Conservation (phyloP, 2,329 filamentous ascomycete species). For the Alternaria postmessia region DNA sequence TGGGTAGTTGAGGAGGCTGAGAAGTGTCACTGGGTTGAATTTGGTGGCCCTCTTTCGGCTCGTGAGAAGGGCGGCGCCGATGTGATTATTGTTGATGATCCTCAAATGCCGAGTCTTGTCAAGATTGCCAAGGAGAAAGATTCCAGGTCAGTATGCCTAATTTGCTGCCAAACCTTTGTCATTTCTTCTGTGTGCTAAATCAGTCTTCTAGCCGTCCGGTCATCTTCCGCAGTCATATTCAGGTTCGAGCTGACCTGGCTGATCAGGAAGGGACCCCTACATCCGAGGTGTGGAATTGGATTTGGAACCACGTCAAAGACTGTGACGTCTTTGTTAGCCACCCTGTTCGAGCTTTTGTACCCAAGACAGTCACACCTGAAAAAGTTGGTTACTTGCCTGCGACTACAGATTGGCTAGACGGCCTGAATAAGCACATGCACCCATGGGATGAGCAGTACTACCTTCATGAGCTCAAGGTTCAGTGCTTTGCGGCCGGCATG, state of each 20-base stretch:
- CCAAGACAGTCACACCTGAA: conserved; percentile 68
- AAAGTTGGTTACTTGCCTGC: conserved; percentile 80
- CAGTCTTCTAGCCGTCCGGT: conserved; percentile 67
- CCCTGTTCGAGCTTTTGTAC: conserved; percentile 79
- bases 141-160: conserved; percentile 50
- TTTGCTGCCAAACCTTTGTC: not conserved
- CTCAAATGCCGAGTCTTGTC: conserved; percentile 83
- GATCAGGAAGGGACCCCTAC: conserved; percentile 70
- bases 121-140: conserved; percentile 75
- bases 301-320: conserved; percentile 75
- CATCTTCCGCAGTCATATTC: conserved; percentile 83
- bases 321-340: conserved; percentile 85
- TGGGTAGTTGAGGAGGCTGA: conserved; percentile 79
- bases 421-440: conserved; percentile 77
- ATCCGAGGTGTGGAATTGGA: conserved; percentile 75
- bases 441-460: conserved; percentile 78
- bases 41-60: conserved; percentile 71
- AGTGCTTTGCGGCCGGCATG: conserved; percentile 67
- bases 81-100: conserved; percentile 80
- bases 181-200: not conserved
- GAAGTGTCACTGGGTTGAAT: conserved; percentile 72
- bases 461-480: conserved; percentile 73
- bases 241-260: conserved; percentile 78
- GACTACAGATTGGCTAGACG: conserved; percentile 85
- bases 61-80: conserved; percentile 76